Base-by-base conservation (phyloP, 2,329 filamentous ascomycete genomes). In the Ophiostoma sp. region DNA sequence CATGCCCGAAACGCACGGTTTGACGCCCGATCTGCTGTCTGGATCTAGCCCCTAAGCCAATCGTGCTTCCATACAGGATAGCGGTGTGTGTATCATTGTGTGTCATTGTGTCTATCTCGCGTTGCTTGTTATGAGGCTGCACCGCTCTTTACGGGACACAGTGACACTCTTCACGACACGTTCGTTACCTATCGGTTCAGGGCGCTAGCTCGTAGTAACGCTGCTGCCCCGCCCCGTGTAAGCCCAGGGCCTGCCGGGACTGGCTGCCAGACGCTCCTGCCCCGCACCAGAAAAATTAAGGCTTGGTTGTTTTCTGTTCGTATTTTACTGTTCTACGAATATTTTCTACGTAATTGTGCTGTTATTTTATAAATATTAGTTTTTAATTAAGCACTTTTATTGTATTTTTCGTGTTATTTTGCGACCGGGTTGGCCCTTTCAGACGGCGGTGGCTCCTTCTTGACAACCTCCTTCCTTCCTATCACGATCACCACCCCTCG, bases 201-300 rank as follows among this genome's bases (percentile, higher is more conserved):
- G 7, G 16, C 55, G 27, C 18, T 60, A 60, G 14, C 55, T 38
- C 55, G 63, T 42, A 9, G 38, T 44, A 38, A 16, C 44, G 44
- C 36, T 52, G 27, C 65, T 66, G 49, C 65, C 55, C 49, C 58
- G 36, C 47, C 66, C 44, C 65, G 49, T 66, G 60, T 66, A 40
- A 42, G 36, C 40, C 52, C 16, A 27, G 16, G 27, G 45, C 27
- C 45, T 49, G 45, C 16, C 45, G 45, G 45, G 45, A 49, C 45
- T 49, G 14, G 42, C 27, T 55, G 11, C 58, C 66, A 47, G 40
- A n/a, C 9, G 49, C 49, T 67, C 47, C 47, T 65, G 66, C 66
- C 66, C 66, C 66, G 66, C 66, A 68, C 66, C 66, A 60, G 47
- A 68, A 68, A 68, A 60, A 64, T 65, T 47, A 41, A 12, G 47